These are phyloP conservation scores for Telfairia occidentalis DNA, from an alignment of 331 rosid species.

Conservation along the genomic window DNA sequence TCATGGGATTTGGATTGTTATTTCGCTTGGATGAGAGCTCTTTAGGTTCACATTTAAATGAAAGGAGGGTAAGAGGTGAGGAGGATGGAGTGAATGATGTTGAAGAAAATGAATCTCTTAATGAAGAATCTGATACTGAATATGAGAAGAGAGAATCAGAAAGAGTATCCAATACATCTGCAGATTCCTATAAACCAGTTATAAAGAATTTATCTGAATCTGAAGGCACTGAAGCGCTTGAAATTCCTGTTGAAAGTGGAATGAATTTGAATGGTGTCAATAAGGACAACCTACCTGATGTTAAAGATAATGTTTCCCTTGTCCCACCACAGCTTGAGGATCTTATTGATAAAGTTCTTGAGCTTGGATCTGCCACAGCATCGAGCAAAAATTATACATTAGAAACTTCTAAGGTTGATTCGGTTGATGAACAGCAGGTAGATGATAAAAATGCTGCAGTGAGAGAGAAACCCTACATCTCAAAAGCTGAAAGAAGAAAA, in stretches of 20 bases:
- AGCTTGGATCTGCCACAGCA: slow-evolving; percentile 66
- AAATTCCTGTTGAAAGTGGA: slow-evolving; percentile 21
- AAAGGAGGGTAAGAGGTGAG: slow-evolving; percentile 97
- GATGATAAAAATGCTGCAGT: slow-evolving; percentile 42
- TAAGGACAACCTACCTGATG: slow-evolving; percentile 28
- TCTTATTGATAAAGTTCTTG: slow-evolving; percentile 83
- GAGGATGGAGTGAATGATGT: slow-evolving; percentile 62
- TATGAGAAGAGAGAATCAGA: slow-evolving; percentile 45
- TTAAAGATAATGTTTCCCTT: slow-evolving; percentile 34
- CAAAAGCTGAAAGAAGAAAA: slow-evolving; percentile 91
- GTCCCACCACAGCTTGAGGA: slow-evolving; percentile 78
- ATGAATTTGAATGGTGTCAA: slow-evolving; percentile 22
- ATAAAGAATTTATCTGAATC: slow-evolving; percentile 21
- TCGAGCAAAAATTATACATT: slow-evolving; percentile 33
- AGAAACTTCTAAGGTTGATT: slow-evolving; percentile 41
- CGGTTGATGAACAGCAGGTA: slow-evolving; percentile 22
- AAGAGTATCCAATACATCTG: slow-evolving; percentile 25
- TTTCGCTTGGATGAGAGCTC: slow-evolving; percentile 98
- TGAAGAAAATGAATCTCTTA: slow-evolving; percentile 42
- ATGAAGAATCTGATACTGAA: slow-evolving; percentile 60
- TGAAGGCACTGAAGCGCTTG: slow-evolving; percentile 22
- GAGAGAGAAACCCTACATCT: slow-evolving; percentile 74
- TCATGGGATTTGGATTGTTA: slow-evolving; percentile 90
- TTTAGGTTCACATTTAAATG: slow-evolving; percentile 92
- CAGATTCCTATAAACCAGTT: slow-evolving; percentile 18